Evolutionary conservation across 768 basidiomycete genomes (phyloP).

Genomic region (Boletus vinaceobasis): DNA sequence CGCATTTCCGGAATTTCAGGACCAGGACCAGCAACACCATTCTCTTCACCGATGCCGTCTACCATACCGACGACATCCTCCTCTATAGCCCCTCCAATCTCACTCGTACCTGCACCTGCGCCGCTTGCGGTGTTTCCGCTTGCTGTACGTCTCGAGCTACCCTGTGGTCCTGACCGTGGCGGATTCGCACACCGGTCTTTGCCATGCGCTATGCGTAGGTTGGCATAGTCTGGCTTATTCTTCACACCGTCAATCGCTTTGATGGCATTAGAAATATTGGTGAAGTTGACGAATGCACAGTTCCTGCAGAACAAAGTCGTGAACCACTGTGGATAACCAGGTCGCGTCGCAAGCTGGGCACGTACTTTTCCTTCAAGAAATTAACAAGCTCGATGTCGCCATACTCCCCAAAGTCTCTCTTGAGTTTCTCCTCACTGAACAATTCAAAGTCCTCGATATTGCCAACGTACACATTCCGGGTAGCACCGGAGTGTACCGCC

Average conservation of each 20-base stretch:
- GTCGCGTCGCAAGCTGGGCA: conserved; percentile 30
- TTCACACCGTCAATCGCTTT: conserved; percentile 98
- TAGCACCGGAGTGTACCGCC: conserved; percentile 90
- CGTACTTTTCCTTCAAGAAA: conserved; percentile 90
- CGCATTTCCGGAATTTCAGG: conserved; percentile 42
- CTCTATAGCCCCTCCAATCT: conserved; percentile 20
- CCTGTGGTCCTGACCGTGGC: conserved; percentile 79
- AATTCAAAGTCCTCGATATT: conserved; percentile 94
- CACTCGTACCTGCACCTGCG: conserved; percentile 8
- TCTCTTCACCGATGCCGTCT: conserved; percentile 26
- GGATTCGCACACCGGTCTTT: conserved; percentile 96
- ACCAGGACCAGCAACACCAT: conserved; percentile 20
- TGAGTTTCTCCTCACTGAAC: conserved; percentile 86
- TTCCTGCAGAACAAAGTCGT: conserved; percentile 49
- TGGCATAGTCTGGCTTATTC: conserved; percentile 84
- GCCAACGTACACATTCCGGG: conserved; percentile 95
- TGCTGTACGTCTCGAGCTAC: conserved; percentile 50
- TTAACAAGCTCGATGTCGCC: conserved; percentile 97
- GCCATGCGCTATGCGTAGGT: conserved; percentile 88
- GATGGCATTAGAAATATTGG: conserved; percentile 91
- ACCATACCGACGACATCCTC: conserved; percentile 21
- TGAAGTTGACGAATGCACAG: conserved; percentile 95
- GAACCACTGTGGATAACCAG: not conserved
- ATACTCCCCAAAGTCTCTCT: conserved; percentile 91
- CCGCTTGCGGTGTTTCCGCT: conserved; percentile 36